These are phyloP conservation scores for Aspergillus coremiiformis DNA, from an alignment of 495 filamentous ascomycete species.

Conservation along the genomic window DNA sequence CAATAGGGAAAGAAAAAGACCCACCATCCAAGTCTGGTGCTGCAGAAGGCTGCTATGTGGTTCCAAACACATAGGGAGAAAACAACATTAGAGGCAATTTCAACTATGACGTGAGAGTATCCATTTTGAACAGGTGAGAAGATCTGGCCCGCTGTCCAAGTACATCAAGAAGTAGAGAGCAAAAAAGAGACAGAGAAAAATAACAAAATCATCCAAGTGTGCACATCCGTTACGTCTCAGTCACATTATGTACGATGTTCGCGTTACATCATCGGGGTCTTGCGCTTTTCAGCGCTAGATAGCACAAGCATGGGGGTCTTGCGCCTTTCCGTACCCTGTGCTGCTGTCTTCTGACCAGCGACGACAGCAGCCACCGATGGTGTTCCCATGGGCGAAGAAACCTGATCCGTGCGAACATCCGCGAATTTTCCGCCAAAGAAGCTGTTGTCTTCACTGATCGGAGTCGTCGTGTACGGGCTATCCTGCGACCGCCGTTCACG, in stretches of 20 bases:
- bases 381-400: slow-evolving; percentile 28
- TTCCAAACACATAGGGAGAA: background rate
- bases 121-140: background rate
- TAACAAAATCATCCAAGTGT: slow-evolving; percentile 15
- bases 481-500: slow-evolving; percentile 51
- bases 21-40: background rate
- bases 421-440: slow-evolving; percentile 51
- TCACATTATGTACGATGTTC: slow-evolving; percentile 34
- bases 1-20: background rate
- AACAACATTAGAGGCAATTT: background rate
- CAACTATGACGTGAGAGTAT: background rate
- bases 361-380: slow-evolving; percentile 43
- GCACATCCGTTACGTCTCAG: slow-evolving; percentile 30
- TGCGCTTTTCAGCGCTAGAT: slow-evolving; percentile 85
- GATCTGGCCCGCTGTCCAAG: background rate
- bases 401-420: slow-evolving; percentile 39
- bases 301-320: slow-evolving; percentile 83
- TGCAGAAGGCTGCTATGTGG: background rate
- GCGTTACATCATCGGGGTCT: slow-evolving; percentile 55
- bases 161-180: slow-evolving; percentile 6
- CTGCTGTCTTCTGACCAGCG: slow-evolving; percentile 37
- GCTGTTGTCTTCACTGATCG: slow-evolving; percentile 52
- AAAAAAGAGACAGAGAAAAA: slow-evolving; percentile 6
- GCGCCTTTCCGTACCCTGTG: slow-evolving; percentile 54
- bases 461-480: slow-evolving; percentile 37